A percentile compares a stretch with the other conserved stretches of the same genome.
phyloP scores from a whole-genome alignment of 345 rosid genomes.

The Hibiscus trionum region DNA sequence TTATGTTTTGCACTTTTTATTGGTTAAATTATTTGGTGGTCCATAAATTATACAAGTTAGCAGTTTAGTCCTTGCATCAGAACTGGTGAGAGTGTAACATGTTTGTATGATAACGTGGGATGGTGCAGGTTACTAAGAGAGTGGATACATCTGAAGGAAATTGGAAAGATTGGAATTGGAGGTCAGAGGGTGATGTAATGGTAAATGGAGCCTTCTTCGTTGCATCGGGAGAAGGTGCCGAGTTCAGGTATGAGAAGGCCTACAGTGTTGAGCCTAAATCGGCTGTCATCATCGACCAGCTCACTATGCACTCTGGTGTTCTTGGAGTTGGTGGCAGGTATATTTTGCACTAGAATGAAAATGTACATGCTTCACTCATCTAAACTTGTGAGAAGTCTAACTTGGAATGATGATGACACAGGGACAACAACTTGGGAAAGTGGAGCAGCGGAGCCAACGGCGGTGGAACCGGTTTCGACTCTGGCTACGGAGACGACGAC shows the following conservation, averaged over 20 bases:
- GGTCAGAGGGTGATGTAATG: conserved; percentile 84
- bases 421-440: conserved; percentile 78
- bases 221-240: conserved; percentile 67
- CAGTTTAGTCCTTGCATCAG: neutral
- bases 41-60: neutral
- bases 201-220: conserved; percentile 91
- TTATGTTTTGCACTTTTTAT: neutral
- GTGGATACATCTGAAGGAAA: conserved; percentile 63
- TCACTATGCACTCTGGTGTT: conserved; percentile 58
- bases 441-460: conserved; percentile 59
- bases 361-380: neutral
- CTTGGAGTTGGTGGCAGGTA: conserved; percentile 84
- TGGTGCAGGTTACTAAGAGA: conserved; percentile 75
- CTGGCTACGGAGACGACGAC: conserved; percentile 23
- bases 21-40: neutral
- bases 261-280: conserved; percentile 91
- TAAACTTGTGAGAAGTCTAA: neutral
- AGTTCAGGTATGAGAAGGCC: conserved; percentile 79
- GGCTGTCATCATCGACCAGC: conserved; percentile 49
- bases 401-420: conserved; percentile 20
- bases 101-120: no score
- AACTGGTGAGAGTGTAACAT: no score
- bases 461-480: conserved; percentile 17
- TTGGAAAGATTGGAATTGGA: conserved; percentile 93
- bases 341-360: neutral